These are phyloP conservation scores for Immersiporthe knoxdaviesiana DNA, from an alignment of 2,329 filamentous ascomycete species.

Conservation along the genomic window DNA sequence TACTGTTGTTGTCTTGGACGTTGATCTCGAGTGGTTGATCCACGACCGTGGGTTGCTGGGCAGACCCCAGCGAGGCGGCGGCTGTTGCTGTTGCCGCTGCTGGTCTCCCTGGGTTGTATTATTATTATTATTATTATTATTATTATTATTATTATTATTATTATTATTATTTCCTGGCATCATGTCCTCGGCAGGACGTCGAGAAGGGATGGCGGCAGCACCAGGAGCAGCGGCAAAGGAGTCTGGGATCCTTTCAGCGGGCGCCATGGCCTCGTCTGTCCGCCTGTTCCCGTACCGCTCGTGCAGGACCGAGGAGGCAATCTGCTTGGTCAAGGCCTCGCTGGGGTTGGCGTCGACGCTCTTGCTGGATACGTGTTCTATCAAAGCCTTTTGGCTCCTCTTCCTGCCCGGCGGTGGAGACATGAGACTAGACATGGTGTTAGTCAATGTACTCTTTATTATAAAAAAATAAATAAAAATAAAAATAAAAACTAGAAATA, in stretches of 20 bases:
- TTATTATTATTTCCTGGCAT: too few species aligned
- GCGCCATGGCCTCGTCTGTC: neutral
- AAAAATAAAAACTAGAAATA: neutral
- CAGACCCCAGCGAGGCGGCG: slow-evolving; percentile 16
- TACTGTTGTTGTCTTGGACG: neutral
- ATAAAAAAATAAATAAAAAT: neutral
- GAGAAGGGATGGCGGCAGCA: neutral
- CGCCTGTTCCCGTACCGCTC: slow-evolving; percentile 19
- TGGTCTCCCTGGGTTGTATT: slow-evolving; percentile 11
- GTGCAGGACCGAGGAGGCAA: slow-evolving; percentile 22
- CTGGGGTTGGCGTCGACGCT: slow-evolving; percentile 27
- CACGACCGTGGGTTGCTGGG: slow-evolving; percentile 12
- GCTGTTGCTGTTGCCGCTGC: slow-evolving; percentile 7
- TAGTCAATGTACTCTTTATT: neutral
- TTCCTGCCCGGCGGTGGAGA: slow-evolving; percentile 26
- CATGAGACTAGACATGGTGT: slow-evolving; percentile 24
- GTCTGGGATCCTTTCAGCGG: slow-evolving; percentile 11
- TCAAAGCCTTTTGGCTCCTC: slow-evolving; percentile 15
- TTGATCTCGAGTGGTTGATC: slow-evolving; percentile 1
- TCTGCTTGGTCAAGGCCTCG: slow-evolving; percentile 24
- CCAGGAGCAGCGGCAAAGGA: neutral
- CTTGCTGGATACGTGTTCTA: slow-evolving; percentile 15
- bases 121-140: neutral
- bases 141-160: too few species aligned
- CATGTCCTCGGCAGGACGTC: slow-evolving; percentile 16